These are phyloP conservation scores for Linanthus parryae DNA, from an alignment of 148 eudicot genomes.

Conservation along the genomic window DNA sequence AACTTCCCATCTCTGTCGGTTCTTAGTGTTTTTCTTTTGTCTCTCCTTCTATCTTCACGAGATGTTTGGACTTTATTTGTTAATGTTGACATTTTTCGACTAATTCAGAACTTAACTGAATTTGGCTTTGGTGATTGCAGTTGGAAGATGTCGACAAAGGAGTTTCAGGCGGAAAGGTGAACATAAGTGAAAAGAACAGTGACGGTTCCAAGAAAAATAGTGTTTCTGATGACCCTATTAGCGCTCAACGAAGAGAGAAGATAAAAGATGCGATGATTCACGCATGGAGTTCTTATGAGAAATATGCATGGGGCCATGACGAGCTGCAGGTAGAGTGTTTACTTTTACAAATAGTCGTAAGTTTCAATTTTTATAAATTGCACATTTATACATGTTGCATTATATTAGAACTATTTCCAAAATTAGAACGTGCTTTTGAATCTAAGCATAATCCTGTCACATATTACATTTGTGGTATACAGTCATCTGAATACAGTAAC, in stretches of 20 bases:
- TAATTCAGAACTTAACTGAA: no score
- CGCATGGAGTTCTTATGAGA: constrained; percentile 95
- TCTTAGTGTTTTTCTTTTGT: neutral
- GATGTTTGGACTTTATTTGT: no score
- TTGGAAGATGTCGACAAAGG: constrained; percentile 45
- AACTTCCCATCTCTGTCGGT: neutral
- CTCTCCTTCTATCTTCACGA: no score
- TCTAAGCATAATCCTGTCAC: no score
- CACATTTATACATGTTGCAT: no score
- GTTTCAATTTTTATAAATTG: no score
- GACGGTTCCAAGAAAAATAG: constrained; percentile 12
- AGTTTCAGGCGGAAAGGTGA: constrained; percentile 21
- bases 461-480: no score
- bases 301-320: constrained; percentile 96
- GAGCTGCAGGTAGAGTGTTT: constrained; percentile 84
- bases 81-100: no score
- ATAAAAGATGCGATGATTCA: constrained; percentile 95
- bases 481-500: no score
- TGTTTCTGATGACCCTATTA: constrained; percentile 51
- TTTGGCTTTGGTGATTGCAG: constrained; percentile 30
- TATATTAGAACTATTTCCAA: no score
- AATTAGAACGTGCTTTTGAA: no score
- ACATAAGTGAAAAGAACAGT: neutral
- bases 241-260: constrained; percentile 56
- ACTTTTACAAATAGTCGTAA: no score